Evolutionary conservation across 2,329 filamentous ascomycete species (phyloP), one percentile per base, ranked within the genome.

Genomic region (Westerdykella ornata): DNA sequence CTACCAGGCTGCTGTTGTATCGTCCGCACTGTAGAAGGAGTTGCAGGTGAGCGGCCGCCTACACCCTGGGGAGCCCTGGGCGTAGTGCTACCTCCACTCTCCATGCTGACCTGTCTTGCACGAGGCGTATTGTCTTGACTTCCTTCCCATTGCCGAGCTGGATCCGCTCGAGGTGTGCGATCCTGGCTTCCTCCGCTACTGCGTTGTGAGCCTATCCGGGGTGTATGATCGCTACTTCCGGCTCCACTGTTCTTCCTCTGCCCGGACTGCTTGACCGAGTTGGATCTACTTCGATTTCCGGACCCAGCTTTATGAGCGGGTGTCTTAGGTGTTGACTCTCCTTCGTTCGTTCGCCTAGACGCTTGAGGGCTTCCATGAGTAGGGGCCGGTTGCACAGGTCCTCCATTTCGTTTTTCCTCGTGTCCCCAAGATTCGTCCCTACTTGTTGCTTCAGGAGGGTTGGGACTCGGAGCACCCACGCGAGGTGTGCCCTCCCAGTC

Each of bases 401-500:
- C 38, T 35, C 45, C 49, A 39, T 48, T 47, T 8, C 30, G 4
- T 33, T 14, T 15, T 7, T 17, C 15, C 18, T 38, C n/a, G 12
- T 8, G 30, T 5, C 8, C 30, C 6, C 22, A 7, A 26, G 22
- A 18, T 33, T 33, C 31, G 9, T 15, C 31, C 14, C 17, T 15
- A n/a, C 14, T 33, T 33, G 31, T 33, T 33, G 31, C 14, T 7
- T 33, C 31, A 15, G 17, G 17, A 16, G 31, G 31, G 31, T 33
- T 26, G 22, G 18, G 30, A 15, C 30, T 33, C 30, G 30, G 30
- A 14, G 55, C 56, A n/a, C 52, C 54, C 16, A 66, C 56, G 8
- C 55, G 57, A 20, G 62, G 63, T 15, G 62, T 65, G 3, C 58
- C 59, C 48, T 67, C 65, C 52, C 57, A 67, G 37, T 62, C 60